Evolutionary conservation across 345 rosid species (phyloP).

Genomic region (Eucalyptus shirleyi): DNA sequence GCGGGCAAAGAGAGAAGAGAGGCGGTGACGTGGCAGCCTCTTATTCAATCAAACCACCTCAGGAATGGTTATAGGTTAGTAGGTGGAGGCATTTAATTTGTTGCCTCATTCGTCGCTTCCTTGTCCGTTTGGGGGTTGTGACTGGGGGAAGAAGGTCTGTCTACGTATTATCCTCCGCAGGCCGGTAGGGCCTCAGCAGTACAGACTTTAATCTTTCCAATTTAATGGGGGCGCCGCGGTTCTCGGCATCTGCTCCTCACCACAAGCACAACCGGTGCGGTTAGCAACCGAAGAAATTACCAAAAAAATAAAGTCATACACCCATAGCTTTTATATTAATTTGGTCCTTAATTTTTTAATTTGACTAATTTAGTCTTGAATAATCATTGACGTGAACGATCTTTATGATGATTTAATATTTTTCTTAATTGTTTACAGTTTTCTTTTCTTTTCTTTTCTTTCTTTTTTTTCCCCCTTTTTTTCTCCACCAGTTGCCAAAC

Average conservation of each 20-base stretch:
- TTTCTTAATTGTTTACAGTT: neutral
- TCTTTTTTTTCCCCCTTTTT: neutral
- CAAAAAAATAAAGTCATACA: neutral
- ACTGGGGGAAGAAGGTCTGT: neutral
- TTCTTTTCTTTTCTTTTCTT: neutral
- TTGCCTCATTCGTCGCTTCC: neutral
- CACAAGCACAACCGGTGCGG: neutral
- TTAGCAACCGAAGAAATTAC: neutral
- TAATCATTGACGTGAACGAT: rapidly evolving
- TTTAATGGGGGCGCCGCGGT: neutral
- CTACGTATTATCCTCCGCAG: neutral
- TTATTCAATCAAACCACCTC: neutral
- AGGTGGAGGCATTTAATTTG: neutral
- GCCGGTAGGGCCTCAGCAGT: neutral
- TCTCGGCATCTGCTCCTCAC: neutral
- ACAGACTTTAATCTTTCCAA: neutral
- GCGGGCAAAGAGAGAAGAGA: neutral
- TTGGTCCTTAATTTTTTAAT: neutral
- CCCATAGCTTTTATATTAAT: neutral
- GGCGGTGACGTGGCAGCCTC: neutral
- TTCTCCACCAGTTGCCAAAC: neutral
- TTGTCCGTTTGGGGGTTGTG: neutral
- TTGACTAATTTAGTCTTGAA: neutral
- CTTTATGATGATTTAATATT: neutral
- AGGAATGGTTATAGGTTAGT: neutral